These are phyloP conservation scores for Lomentospora prolificans DNA, from an alignment of 2,329 filamentous ascomycete genomes.

Conservation along the genomic window DNA sequence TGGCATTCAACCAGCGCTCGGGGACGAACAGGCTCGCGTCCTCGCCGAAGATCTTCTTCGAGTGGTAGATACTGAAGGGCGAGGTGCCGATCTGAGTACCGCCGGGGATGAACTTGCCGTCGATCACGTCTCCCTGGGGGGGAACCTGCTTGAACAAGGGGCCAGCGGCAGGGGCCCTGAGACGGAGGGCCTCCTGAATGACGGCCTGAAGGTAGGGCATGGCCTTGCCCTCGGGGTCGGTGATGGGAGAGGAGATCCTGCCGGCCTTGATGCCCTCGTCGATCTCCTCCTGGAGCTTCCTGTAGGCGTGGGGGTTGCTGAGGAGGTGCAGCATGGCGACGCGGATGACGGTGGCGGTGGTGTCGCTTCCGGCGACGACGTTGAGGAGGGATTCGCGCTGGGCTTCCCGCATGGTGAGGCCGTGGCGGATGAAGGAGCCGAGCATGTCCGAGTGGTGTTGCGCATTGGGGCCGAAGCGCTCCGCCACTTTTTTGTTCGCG, in stretches of 20 bases:
- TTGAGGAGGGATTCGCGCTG: conserved; percentile 22
- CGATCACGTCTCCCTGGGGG: conserved; percentile 26
- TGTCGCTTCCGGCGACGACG: conserved; percentile 27
- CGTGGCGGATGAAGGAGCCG: conserved; percentile 29
- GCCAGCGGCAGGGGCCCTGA: conserved; percentile 32
- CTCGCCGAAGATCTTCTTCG: conserved; percentile 26
- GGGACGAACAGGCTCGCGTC: conserved; percentile 35
- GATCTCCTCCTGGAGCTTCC: conserved; percentile 38
- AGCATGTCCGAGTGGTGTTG: conserved; percentile 31
- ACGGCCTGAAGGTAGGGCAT: conserved; percentile 40
- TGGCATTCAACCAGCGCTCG: conserved; percentile 34
- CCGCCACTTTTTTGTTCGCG: conserved; percentile 32
- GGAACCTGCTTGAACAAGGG: conserved; percentile 25
- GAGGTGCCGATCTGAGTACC: conserved; percentile 35
- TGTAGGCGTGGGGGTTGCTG: conserved; percentile 35
- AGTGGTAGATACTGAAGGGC: conserved; percentile 28
- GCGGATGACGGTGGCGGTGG: conserved; percentile 26
- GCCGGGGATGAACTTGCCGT: conserved; percentile 30
- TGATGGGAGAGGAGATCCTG: conserved; percentile 18
- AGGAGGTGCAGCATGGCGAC: conserved; percentile 40
- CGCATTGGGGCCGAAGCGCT: conserved; percentile 29
- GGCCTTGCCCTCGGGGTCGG: conserved; percentile 24
- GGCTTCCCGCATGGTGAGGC: conserved; percentile 19
- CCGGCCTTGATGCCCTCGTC: conserved; percentile 20
- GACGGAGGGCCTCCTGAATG: conserved; percentile 36